Evolutionary conservation across 2,329 filamentous ascomycete genomes (phyloP).

Genomic region (Xylariaceae sp.): DNA sequence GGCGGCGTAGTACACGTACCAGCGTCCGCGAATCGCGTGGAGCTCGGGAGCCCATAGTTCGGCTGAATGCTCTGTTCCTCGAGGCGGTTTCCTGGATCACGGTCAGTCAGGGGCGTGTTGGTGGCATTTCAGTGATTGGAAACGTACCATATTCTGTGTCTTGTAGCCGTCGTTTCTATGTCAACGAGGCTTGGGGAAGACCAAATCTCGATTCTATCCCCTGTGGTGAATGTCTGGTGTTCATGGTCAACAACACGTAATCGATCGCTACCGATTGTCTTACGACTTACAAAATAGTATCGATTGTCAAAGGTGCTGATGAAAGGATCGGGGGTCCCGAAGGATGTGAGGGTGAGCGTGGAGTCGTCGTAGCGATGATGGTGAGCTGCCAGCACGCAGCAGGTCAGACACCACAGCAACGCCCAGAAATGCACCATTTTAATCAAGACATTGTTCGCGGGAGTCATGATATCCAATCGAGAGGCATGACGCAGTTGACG

Average conservation of each 20-base stretch:
- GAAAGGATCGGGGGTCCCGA: slow-evolving; percentile 31
- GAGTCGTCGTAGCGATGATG: slow-evolving; percentile 29
- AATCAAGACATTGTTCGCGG: slow-evolving; percentile 11
- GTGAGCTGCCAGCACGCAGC: slow-evolving; percentile 8
- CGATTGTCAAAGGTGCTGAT: slow-evolving; percentile 23
- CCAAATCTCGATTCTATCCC: slow-evolving; percentile 33
- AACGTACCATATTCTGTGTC: slow-evolving; percentile 31
- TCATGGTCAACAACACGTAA: slow-evolving; percentile 7
- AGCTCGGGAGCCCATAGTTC: slow-evolving; percentile 34
- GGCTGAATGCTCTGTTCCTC: slow-evolving; percentile 29
- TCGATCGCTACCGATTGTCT: not conserved
- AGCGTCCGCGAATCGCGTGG: slow-evolving; percentile 29
- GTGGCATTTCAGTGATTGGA: not conserved
- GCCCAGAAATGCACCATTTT: slow-evolving; percentile 20
- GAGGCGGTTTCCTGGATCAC: slow-evolving; percentile 27
- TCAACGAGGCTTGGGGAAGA: slow-evolving; percentile 27
- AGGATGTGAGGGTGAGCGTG: slow-evolving; percentile 30
- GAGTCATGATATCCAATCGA: slow-evolving; percentile 2
- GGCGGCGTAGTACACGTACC: slow-evolving; percentile 34
- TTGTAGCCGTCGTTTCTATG: slow-evolving; percentile 24
- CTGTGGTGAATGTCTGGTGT: slow-evolving; percentile 32
- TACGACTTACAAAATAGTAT: slow-evolving; percentile 28
- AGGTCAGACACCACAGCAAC: slow-evolving; percentile 21
- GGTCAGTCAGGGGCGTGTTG: not conserved
- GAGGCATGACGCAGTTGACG: slow-evolving; percentile 9